Conservation (phyloP, 768 basidiomycete species). For the Rhodotorula taiwanensis region DNA sequence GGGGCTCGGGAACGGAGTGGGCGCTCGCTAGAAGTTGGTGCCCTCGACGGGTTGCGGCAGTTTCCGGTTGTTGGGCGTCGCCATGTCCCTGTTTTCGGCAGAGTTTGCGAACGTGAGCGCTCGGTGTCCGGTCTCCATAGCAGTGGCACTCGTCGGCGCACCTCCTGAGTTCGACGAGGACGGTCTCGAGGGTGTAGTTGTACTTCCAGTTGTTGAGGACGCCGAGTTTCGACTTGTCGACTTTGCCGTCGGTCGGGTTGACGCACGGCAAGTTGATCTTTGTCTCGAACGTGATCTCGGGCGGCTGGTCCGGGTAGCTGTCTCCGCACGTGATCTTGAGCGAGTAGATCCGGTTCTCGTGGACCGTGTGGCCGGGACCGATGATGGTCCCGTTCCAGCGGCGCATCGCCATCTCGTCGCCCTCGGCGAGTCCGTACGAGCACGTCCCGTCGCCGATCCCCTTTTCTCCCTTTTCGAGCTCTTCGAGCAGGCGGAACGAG, state of each 20-base stretch:
- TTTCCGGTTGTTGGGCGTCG: conserved; percentile 80
- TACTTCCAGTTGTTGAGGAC: conserved; percentile 70
- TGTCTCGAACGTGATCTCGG: conserved; percentile 75
- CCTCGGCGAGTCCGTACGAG: conserved; percentile 90
- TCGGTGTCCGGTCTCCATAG: background rate
- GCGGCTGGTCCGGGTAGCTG: conserved; percentile 67
- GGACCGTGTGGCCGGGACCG: conserved; percentile 94
- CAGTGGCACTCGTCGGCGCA: conserved; percentile 46
- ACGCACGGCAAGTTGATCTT: conserved; percentile 93
- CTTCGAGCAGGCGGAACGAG: conserved; percentile 92
- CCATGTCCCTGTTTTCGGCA: conserved; percentile 94
- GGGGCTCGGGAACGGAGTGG: background rate
- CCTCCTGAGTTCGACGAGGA: conserved; percentile 90
- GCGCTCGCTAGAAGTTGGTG: conserved; percentile 33
- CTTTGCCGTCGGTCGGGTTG: conserved; percentile 62
- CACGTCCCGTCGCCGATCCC: conserved; percentile 97
- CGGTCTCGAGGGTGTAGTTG: conserved; percentile 71
- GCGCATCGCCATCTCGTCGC: conserved; percentile 95
- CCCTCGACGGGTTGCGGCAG: conserved; percentile 92
- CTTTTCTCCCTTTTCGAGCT: conserved; percentile 99
- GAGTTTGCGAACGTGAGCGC: background rate
- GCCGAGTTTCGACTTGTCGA: conserved; percentile 64
- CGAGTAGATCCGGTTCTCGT: conserved; percentile 97
- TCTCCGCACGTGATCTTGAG: conserved; percentile 80
- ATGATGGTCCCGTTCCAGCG: conserved; percentile 99